Conservation (phyloP, 2,329 filamentous ascomycete species). For the Dissoconium aciculare region DNA sequence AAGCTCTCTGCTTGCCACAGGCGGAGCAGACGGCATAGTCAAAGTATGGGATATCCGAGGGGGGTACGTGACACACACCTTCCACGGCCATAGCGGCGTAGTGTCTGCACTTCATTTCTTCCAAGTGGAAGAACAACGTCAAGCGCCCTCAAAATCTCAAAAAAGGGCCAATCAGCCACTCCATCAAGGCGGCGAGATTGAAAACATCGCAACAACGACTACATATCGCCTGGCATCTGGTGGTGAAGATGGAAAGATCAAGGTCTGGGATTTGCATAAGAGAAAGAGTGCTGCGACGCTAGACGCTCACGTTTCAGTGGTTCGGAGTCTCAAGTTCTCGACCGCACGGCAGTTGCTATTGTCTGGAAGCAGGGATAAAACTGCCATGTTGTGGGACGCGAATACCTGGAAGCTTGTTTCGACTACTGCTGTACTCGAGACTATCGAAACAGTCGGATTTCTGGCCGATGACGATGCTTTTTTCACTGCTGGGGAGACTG, state of each 20-base stretch:
- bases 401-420: constrained; percentile 69
- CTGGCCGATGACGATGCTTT: constrained; percentile 54
- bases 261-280: constrained; percentile 83
- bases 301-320: constrained; percentile 88
- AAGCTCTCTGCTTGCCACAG: constrained; percentile 79
- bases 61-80: constrained; percentile 87
- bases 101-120: constrained; percentile 89
- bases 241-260: constrained; percentile 82
- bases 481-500: constrained; percentile 74
- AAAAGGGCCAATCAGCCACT: neutral
- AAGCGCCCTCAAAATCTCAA: too few species aligned
- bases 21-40: constrained; percentile 80
- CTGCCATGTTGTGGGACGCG: constrained; percentile 80
- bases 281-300: constrained; percentile 60
- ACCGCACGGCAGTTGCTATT: constrained; percentile 58
- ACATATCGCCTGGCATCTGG: constrained; percentile 76
- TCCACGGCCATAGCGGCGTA: constrained; percentile 81
- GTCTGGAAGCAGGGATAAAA: constrained; percentile 83
- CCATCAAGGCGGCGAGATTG: neutral
- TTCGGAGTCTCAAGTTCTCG: constrained; percentile 76
- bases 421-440: constrained; percentile 71
- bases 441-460: constrained; percentile 73
- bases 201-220: constrained; percentile 35
- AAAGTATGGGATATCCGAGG: constrained; percentile 93
- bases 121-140: constrained; percentile 32